Conservation (phyloP, 2,329 filamentous ascomycete species). For the Elsinoe arachidis region DNA sequence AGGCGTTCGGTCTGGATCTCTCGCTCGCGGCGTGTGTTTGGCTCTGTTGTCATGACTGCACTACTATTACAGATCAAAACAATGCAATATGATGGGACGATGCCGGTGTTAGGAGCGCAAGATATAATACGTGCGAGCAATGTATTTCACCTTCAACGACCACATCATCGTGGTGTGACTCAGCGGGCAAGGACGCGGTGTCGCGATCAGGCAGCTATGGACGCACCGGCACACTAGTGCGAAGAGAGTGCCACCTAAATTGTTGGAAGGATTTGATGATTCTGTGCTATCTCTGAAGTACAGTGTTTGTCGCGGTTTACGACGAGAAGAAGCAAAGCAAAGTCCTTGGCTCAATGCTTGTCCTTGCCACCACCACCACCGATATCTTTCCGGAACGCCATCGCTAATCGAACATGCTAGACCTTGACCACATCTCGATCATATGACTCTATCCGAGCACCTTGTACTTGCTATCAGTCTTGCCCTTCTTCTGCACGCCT, state of each 20-base stretch:
- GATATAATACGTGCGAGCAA: too few species aligned
- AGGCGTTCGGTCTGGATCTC: background rate
- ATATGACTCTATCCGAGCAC: slow-evolving; percentile 26
- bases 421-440: background rate
- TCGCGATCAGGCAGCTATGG: background rate
- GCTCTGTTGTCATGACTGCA: too few species aligned
- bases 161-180: background rate
- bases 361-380: background rate
- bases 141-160: background rate
- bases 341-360: background rate
- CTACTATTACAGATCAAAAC: background rate
- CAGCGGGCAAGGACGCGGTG: background rate
- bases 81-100: background rate
- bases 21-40: background rate
- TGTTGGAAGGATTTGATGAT: too few species aligned
- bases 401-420: background rate
- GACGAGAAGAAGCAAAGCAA: background rate
- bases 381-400: background rate
- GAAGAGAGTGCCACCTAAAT: too few species aligned
- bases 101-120: too few species aligned
- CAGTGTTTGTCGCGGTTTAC: too few species aligned
- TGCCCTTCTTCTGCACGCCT: slow-evolving; percentile 34
- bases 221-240: too few species aligned
- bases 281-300: too few species aligned
- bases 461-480: slow-evolving; percentile 29